Evolutionary conservation across 2,329 filamentous ascomycete species (phyloP), one percentile per base, ranked within the genome.

Genomic region (Myotisia sp.): DNA sequence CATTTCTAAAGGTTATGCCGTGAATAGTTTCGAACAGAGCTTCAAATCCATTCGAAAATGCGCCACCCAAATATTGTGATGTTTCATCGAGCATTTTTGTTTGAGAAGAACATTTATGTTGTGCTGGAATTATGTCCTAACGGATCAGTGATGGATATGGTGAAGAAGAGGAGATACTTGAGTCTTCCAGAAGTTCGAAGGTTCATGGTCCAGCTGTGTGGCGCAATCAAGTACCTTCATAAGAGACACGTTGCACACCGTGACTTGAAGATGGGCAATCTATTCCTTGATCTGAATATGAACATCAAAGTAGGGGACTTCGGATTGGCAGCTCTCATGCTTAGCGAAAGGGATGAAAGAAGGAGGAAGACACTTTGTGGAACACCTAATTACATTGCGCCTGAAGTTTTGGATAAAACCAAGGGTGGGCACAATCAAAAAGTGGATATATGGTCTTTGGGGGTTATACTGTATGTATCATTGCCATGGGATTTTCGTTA

Each of bases 21-120:
- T 34, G 4, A 36, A 18, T 43, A 78, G 73, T 79, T 79, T 54
- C 71, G 76, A 37, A 77, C 74, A 2, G 90, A 98, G 58, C 72
- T 98, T 5, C 87, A 95, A 59, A 94, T 98, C 40, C 90, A 98
- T 61, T 94, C 90, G 27, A 98, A 95, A 55, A 87, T 98, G 75
- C 76, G 78, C 38, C 90, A 98, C 52, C 80, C 81, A 34, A 93
- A 94, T 55, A 87, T 98, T 44, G 90, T 98, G 42, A 80, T 87
- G 47, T 98, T 98, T 56, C 75, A 92, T 49, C 76, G 87, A 47
- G 90, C 90, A 21, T 98, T 98, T 54, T 80, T 86, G 8, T 92
- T 86, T 56, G 70, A 84, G 44, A 76, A 74, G 43, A 86, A 78
- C 55, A 95, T 90, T 38, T 98, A 92, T 49, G 80, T 98, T 31